Evolutionary conservation across 805 yeast genomes (phyloP).

Genomic region (Metschnikowia hibisci): DNA sequence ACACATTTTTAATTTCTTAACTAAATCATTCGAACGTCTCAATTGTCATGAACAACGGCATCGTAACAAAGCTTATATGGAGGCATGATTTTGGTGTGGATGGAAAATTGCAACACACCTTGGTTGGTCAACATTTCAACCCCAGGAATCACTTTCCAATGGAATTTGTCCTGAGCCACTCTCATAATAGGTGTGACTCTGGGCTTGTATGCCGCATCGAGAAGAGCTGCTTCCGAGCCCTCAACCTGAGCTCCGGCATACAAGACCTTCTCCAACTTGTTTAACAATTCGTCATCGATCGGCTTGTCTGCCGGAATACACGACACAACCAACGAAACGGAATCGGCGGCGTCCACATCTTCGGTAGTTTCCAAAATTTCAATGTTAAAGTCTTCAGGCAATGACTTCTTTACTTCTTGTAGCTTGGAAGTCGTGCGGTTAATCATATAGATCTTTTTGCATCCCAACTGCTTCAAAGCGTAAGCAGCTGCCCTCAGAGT

Average conservation of each 20-base stretch:
- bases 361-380: constrained; percentile 49
- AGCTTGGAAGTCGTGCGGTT: constrained; percentile 77
- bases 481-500: constrained; percentile 92
- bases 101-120: constrained; percentile 80
- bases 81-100: constrained; percentile 67
- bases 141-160: constrained; percentile 88
- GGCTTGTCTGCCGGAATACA: constrained; percentile 84
- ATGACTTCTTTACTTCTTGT: constrained; percentile 50
- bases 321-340: constrained; percentile 61
- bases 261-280: constrained; percentile 47
- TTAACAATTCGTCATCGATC: constrained; percentile 48
- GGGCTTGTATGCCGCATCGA: constrained; percentile 97
- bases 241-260: constrained; percentile 32
- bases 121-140: constrained; percentile 89
- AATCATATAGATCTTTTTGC: constrained; percentile 67
- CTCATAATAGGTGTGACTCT: constrained; percentile 80
- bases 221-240: constrained; percentile 49
- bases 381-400: constrained; percentile 60
- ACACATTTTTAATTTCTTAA: no score
- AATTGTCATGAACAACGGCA: constrained; percentile 46
- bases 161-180: constrained; percentile 55
- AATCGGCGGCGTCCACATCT: constrained; percentile 41
- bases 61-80: constrained; percentile 59
- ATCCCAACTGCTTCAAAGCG: constrained; percentile 79
- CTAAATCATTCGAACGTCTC: background rate